Percentiles rank a stretch among this genome's conserved stretches.
phyloP scores from a whole-genome alignment of 352 stramenopile genomes.

The Pythium guiyangense region DNA sequence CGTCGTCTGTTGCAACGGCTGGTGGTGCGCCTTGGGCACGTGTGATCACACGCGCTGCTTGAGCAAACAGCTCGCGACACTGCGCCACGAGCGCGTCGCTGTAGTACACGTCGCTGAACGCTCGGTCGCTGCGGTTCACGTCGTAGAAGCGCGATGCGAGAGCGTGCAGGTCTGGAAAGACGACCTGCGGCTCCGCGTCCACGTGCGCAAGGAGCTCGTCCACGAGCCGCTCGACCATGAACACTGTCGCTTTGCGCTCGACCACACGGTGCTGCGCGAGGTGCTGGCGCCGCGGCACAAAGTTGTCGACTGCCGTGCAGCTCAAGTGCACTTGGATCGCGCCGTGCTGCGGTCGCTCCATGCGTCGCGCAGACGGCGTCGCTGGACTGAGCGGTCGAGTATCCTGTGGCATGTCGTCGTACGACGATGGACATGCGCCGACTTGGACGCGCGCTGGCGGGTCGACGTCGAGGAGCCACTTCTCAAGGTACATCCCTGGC shows the following conservation, averaged over 20 bases:
- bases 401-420: too few relatives aligned
- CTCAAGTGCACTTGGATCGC: constrained; percentile 34
- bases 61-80: constrained; percentile 23
- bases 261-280: constrained; percentile 12
- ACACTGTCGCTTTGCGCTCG: constrained; percentile 23
- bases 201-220: constrained; percentile 44
- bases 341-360: neutral
- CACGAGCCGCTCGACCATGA: constrained; percentile 53
- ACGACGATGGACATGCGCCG: too few relatives aligned
- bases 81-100: constrained; percentile 19
- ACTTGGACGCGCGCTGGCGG: constrained; percentile 22
- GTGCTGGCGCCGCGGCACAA: constrained; percentile 27
- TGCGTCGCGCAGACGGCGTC: neutral
- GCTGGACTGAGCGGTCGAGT: neutral
- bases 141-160: constrained; percentile 5
- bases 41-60: constrained; percentile 14
- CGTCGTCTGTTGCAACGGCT: neutral
- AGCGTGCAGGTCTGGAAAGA: constrained; percentile 29
- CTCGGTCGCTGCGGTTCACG: neutral
- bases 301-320: constrained; percentile 63
- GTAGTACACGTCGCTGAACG: constrained; percentile 37
- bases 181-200: constrained; percentile 20
- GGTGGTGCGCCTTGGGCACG: neutral
- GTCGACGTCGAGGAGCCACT: constrained; percentile 65
- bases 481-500: constrained; percentile 58